These are phyloP conservation scores for Nemania diffusa DNA, from an alignment of 2,329 filamentous ascomycete genomes.

Conservation along the genomic window DNA sequence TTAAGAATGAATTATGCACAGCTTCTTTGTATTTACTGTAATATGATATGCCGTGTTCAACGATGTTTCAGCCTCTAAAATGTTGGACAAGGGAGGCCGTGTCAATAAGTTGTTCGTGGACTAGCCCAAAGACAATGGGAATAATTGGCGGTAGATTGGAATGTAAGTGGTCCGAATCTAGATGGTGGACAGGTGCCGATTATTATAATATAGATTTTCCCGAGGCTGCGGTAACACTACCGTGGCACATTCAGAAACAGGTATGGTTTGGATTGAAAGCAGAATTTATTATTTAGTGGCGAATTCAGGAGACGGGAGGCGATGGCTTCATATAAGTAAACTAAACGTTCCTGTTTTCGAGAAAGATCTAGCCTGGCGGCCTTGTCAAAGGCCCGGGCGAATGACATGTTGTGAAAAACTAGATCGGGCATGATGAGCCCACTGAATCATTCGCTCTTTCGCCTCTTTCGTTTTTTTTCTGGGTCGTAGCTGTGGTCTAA, in stretches of 20 bases:
- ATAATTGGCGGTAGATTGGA: not conserved
- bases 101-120: not conserved
- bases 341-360: not conserved
- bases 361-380: not conserved
- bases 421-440: conserved; percentile 9
- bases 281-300: conserved; percentile 18
- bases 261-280: not conserved
- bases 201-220: not conserved
- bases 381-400: conserved; percentile 4
- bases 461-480: conserved; percentile 21
- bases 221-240: not conserved
- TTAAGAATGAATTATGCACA: not conserved
- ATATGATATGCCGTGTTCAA: not conserved
- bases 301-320: not conserved
- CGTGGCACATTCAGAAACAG: not conserved
- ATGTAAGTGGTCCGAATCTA: not conserved
- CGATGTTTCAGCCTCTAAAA: not conserved
- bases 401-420: conserved; percentile 19
- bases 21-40: not conserved
- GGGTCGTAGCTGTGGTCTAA: conserved; percentile 9
- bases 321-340: conserved; percentile 18
- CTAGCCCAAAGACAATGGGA: not conserved
- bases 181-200: not conserved
- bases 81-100: not conserved
- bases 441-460: conserved; percentile 27